phyloP scores from a whole-genome alignment of 768 basidiomycete species.

The Dendrothele bispora region DNA sequence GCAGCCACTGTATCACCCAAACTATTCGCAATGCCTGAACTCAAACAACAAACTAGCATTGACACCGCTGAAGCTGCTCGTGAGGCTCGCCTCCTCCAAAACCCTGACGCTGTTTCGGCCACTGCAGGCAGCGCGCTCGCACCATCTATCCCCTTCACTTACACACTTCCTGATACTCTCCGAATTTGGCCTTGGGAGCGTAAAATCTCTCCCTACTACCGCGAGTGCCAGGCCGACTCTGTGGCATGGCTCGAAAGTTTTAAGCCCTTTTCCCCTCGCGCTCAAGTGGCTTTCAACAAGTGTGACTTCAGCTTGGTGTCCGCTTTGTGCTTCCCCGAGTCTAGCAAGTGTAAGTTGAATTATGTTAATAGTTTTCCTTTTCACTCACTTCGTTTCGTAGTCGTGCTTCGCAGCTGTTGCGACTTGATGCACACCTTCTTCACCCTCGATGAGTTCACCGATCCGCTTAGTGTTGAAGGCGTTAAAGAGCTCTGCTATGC shows the following conservation, averaged over 20 bases:
- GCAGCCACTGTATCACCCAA: too few relatives aligned
- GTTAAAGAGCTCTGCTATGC: slow-evolving; percentile 4
- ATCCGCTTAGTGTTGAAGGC: slow-evolving; percentile 8
- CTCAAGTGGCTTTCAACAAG: slow-evolving; percentile 18
- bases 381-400: slow-evolving; percentile 6
- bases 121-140: too few relatives aligned
- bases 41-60: too few relatives aligned
- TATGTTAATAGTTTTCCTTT: not conserved
- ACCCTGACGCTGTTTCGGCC: too few relatives aligned
- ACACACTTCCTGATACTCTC: slow-evolving; percentile 17
- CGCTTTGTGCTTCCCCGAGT: slow-evolving; percentile 11
- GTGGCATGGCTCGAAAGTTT: slow-evolving; percentile 15
- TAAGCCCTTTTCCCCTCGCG: slow-evolving; percentile 11
- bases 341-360: slow-evolving; percentile 5
- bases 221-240: slow-evolving; percentile 8
- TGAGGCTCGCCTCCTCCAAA: too few relatives aligned
- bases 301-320: slow-evolving; percentile 19
- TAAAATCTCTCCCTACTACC: slow-evolving; percentile 12
- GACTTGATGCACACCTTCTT: slow-evolving; percentile 32
- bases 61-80: too few relatives aligned
- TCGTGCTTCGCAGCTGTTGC: slow-evolving; percentile 21
- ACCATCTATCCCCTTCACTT: too few relatives aligned
- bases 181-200: slow-evolving; percentile 18
- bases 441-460: slow-evolving; percentile 31
- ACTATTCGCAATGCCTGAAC: too few relatives aligned